Conservation (phyloP, 2,329 filamentous ascomycete genomes). For the Xylariales sp. region DNA sequence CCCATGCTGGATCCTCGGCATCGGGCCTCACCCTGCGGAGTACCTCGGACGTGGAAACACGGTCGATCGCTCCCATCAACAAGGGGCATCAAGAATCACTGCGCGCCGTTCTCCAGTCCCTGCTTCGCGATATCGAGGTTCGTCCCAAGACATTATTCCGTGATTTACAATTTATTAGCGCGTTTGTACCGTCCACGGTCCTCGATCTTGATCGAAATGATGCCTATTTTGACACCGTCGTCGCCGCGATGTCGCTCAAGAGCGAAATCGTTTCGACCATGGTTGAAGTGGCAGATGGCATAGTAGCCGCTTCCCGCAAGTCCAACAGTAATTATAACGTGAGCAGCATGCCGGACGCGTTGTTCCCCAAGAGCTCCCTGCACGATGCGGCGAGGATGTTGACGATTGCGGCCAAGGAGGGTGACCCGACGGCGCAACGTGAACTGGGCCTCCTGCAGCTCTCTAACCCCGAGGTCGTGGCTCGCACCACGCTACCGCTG, state of each 20-base stretch:
- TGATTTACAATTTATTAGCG: conserved; percentile 79
- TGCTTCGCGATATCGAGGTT: conserved; percentile 75
- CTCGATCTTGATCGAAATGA: conserved; percentile 75
- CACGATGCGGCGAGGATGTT: conserved; percentile 89
- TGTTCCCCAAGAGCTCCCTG: conserved; percentile 69
- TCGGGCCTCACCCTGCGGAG: conserved; percentile 51
- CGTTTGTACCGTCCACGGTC: conserved; percentile 70
- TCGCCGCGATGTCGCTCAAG: conserved; percentile 89
- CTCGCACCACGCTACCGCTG: conserved; percentile 83
- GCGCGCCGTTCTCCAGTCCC: conserved; percentile 71
- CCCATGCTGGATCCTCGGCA: conserved; percentile 54
- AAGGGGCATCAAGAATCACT: conserved; percentile 66
- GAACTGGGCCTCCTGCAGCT: conserved; percentile 95
- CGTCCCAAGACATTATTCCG: conserved; percentile 85
- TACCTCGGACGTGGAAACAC: conserved; percentile 60
- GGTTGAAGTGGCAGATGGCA: conserved; percentile 78
- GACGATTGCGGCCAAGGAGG: conserved; percentile 93
- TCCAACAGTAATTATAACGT: conserved; percentile 45
- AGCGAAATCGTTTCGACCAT: conserved; percentile 87
- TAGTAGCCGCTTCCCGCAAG: conserved; percentile 73
- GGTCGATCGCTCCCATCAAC: conserved; percentile 63
- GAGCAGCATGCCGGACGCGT: conserved; percentile 51
- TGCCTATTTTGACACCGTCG: conserved; percentile 89
- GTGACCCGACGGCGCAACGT: conserved; percentile 86
- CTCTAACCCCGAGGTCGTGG: conserved; percentile 87